Base-by-base conservation (phyloP, 2,329 filamentous ascomycete genomes). In the Penicillium sp. region DNA sequence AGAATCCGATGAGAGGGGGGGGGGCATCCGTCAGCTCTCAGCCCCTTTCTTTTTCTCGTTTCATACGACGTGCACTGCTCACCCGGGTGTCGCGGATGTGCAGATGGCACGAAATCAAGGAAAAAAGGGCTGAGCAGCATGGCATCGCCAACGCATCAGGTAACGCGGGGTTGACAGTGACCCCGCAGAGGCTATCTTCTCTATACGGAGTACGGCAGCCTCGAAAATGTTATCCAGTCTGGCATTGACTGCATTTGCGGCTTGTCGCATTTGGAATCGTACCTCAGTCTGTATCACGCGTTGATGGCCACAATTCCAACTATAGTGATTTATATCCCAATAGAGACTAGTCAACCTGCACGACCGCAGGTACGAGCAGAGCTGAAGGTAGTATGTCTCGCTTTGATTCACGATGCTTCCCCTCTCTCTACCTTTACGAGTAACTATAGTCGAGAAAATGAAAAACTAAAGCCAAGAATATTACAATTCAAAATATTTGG, bases 91-190 rank as follows among this genome's bases (percentile, higher is more conserved):
- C 40, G 59, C 60, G 59, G 61, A 37, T 59, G 55, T 51, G 35
- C 44, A 22, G 26, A 62, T 24, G 42, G 24, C 22, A 24, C 35
- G 9, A 55, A 67, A 68, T 63, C 65, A 65, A 56, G 64, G 57
- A 65, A 68, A 60, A 19, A 60, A 22, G 22, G 26, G 26, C 38
- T 63, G 56, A 65, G 57, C 58, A 63, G 58, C 61, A 67, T 62
- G 51, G 58, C 66, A 63, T 62, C 57, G 64, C 62, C 67, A 69
- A 56, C 64, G 61, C 67, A 69, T 68, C 62, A 65, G 55, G 33
- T 61, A 65, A 65, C 58, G 66, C 65, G 66, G 65, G 64, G 64
- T 60, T 62, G 37, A 30, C 40, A 24, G 28, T 35, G 51, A 65
- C 68, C 68, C 68, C 65, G 62, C 67, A 64, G 55, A 62, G 30